phyloP scores from a whole-genome alignment of 208 protist species.

The Jaenimonas drosophilae region DNA sequence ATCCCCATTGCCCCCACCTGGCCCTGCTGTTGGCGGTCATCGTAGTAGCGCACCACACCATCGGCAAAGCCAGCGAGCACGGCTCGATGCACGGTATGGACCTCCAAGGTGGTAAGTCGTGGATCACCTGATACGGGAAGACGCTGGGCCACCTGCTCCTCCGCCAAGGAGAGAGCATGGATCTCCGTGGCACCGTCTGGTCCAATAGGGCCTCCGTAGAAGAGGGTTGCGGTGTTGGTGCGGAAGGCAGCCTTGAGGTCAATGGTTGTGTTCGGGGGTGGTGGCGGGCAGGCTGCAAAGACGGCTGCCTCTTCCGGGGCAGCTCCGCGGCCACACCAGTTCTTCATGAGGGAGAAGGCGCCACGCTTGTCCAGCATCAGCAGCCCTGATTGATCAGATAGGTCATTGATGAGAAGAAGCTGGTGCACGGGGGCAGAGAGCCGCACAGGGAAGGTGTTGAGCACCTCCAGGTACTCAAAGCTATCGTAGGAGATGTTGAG shows the following conservation, averaged over 20 bases:
- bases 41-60: conserved; percentile 79
- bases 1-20: conserved; percentile 60
- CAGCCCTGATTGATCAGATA: conserved; percentile 73
- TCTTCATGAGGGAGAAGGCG: conserved; percentile 64
- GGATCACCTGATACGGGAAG: conserved; percentile 63
- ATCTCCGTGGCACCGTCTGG: conserved; percentile 53
- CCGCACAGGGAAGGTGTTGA: conserved; percentile 51
- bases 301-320: conserved; percentile 52
- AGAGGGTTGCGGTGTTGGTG: conserved; percentile 55
- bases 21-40: conserved; percentile 70
- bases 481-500: conserved; percentile 69
- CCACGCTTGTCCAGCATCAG: conserved; percentile 70
- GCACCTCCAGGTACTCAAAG: conserved; percentile 44
- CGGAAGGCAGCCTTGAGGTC: conserved; percentile 70
- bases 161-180: conserved; percentile 60
- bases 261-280: conserved; percentile 36
- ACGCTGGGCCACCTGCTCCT: conserved; percentile 78
- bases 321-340: conserved; percentile 39
- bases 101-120: conserved; percentile 44
- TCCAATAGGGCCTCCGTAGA: conserved; percentile 76
- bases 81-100: conserved; percentile 57
- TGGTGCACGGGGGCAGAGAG: conserved; percentile 54
- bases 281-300: conserved; percentile 65
- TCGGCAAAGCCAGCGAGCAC: conserved; percentile 75
- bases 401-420: conserved; percentile 74